A percentile compares a stretch with the other conserved stretches of the same genome.
Conservation (phyloP, 1,284 basidiomycete genomes). For the Lentinus polychrous region DNA sequence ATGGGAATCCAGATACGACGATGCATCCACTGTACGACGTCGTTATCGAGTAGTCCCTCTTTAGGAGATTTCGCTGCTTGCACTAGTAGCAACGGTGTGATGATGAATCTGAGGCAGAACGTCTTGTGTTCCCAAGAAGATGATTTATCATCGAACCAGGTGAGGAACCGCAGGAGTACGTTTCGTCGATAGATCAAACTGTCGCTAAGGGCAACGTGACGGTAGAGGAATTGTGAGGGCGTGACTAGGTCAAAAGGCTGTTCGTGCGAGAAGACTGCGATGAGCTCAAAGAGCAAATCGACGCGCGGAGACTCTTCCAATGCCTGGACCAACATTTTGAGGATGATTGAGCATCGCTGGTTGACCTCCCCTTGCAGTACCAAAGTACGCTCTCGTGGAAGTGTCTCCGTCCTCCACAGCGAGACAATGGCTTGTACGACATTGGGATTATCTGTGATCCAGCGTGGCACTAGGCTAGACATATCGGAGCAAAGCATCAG, state of each 20-base stretch:
- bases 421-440: conserved; percentile 65
- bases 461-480: conserved; percentile 56
- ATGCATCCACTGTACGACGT: conserved; percentile 68
- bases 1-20: conserved; percentile 78
- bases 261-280: conserved; percentile 78
- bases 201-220: conserved; percentile 69
- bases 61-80: conserved; percentile 57
- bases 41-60: conserved; percentile 60
- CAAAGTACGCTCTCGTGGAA: conserved; percentile 40
- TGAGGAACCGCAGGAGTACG: conserved; percentile 80
- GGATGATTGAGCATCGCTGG: conserved; percentile 63
- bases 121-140: conserved; percentile 79
- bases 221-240: conserved; percentile 86
- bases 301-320: conserved; percentile 67
- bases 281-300: conserved; percentile 86
- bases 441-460: conserved; percentile 65
- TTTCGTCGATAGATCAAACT: conserved; percentile 71
- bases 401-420: conserved; percentile 61
- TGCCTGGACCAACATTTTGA: conserved; percentile 74
- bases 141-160: conserved; percentile 70
- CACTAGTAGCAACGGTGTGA: conserved; percentile 85
- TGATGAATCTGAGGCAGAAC: conserved; percentile 78
- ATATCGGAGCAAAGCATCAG: conserved; percentile 79
- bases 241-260: conserved; percentile 79
- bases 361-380: conserved; percentile 44